phyloP scores from a whole-genome alignment of 192 early-diverging fungal genomes.

The Paraglomus brasilianum region DNA sequence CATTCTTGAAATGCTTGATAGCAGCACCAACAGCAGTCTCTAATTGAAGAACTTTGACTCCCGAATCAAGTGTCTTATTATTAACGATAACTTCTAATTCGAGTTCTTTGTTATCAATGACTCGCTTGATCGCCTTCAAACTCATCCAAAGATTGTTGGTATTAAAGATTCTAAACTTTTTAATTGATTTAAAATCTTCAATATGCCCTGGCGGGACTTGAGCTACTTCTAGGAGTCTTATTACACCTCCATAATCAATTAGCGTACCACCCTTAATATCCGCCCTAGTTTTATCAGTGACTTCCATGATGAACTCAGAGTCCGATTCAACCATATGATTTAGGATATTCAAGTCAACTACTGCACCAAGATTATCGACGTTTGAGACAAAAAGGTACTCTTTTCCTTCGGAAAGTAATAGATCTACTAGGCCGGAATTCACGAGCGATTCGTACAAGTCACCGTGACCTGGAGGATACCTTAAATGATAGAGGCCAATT shows the following conservation, averaged over 20 bases:
- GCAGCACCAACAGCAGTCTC: constrained; percentile 99
- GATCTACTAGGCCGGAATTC: constrained; percentile 92
- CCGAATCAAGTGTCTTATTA: constrained; percentile 89
- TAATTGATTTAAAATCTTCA: constrained; percentile 98
- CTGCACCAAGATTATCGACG: constrained; percentile 98
- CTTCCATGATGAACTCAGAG: constrained; percentile 98
- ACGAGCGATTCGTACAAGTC: constrained; percentile 94
- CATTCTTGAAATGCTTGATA: constrained; percentile 94
- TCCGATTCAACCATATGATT: constrained; percentile 85
- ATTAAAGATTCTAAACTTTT: constrained; percentile 99
- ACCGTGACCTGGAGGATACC: constrained; percentile 98
- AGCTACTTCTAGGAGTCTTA: constrained; percentile 95
- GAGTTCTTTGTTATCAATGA: constrained; percentile 72
- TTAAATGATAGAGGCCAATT: constrained; percentile 8
- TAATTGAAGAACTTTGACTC: constrained; percentile 96
- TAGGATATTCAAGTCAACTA: constrained; percentile 90
- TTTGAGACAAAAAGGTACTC: constrained; percentile 99
- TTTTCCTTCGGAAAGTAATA: constrained; percentile 91
- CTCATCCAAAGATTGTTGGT: constrained; percentile 92
- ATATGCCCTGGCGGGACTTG: constrained; percentile 97
- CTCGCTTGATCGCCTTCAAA: constrained; percentile 81
- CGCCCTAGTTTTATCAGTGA: constrained; percentile 99
- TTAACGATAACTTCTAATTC: constrained; percentile 96
- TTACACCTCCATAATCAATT: constrained; percentile 93
- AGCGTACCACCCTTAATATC: constrained; percentile 99